Conservation (phyloP, 768 basidiomycete species). For the Russula abietina region DNA sequence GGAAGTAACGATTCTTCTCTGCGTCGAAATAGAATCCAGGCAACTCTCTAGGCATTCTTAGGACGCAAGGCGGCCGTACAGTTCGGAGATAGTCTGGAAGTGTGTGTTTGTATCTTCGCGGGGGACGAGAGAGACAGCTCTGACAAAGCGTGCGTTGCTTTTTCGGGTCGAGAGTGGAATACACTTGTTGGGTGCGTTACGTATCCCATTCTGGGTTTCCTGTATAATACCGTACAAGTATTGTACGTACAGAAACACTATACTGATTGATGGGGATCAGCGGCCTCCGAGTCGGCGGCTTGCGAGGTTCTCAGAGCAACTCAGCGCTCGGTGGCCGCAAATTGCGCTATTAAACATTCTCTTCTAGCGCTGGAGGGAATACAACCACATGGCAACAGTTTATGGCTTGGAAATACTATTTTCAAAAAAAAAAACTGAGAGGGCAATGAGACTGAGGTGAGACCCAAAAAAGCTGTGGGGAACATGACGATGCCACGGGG, state of each 20-base stretch:
- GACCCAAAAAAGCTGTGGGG: background rate
- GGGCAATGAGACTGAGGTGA: background rate
- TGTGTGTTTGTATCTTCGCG: background rate
- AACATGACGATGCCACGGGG: background rate
- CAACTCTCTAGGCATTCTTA: constrained; percentile 25
- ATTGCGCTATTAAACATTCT: constrained; percentile 2
- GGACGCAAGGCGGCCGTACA: constrained; percentile 6
- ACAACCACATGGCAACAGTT: background rate
- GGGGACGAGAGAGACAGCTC: background rate
- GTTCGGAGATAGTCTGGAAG: background rate
- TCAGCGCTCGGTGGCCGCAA: background rate
- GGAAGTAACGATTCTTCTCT: constrained; percentile 27
- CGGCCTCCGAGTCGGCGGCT: background rate
- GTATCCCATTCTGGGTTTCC: background rate
- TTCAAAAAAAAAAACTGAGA: background rate
- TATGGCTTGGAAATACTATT: background rate
- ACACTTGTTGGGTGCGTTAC: background rate
- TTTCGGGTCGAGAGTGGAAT: background rate
- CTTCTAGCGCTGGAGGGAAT: background rate
- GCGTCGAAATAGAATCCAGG: constrained; percentile 30
- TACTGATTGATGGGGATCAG: constrained; percentile 12
- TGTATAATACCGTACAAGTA: background rate
- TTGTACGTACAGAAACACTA: background rate
- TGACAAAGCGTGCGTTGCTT: background rate
- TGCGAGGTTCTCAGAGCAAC: background rate